Conservation (phyloP, 2,329 filamentous ascomycete genomes). For the Tolypocladium pustulatum region DNA sequence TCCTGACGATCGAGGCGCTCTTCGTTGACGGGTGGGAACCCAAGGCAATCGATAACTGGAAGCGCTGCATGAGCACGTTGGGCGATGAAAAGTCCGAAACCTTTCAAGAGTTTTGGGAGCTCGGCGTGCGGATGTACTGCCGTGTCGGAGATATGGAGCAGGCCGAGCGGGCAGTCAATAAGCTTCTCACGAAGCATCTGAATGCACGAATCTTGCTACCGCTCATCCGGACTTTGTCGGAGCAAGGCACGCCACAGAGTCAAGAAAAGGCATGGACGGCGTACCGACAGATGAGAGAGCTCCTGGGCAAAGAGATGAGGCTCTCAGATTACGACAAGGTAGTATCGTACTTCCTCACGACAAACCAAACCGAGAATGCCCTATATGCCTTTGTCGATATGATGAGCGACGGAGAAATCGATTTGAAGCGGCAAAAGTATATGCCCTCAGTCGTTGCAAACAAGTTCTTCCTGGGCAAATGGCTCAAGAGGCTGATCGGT, state of each 20-base stretch:
- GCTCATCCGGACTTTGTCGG: slow-evolving; percentile 59
- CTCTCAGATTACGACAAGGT: slow-evolving; percentile 70
- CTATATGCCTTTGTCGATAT: slow-evolving; percentile 78
- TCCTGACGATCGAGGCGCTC: slow-evolving; percentile 59
- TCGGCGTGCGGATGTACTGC: slow-evolving; percentile 56
- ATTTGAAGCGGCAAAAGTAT: slow-evolving; percentile 30
- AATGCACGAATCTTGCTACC: slow-evolving; percentile 51
- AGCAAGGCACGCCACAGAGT: slow-evolving; percentile 32
- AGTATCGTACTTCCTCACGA: slow-evolving; percentile 58
- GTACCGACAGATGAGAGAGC: slow-evolving; percentile 54
- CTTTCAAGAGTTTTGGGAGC: slow-evolving; percentile 47
- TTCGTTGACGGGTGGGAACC: slow-evolving; percentile 50
- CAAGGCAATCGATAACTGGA: slow-evolving; percentile 55
- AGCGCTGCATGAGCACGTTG: slow-evolving; percentile 42
- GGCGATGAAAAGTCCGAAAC: slow-evolving; percentile 33
- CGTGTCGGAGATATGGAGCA: slow-evolving; percentile 45
- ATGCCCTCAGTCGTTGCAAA: slow-evolving; percentile 48
- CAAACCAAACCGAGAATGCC: slow-evolving; percentile 54
- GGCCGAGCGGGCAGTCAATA: slow-evolving; percentile 45
- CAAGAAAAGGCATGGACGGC: slow-evolving; percentile 53
- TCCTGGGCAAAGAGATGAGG: slow-evolving; percentile 49
- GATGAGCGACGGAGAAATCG: slow-evolving; percentile 56
- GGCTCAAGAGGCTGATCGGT: slow-evolving; percentile 76
- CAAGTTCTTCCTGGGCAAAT: slow-evolving; percentile 77
- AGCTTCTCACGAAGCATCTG: slow-evolving; percentile 36